Evolutionary conservation across 306 rosid genomes (phyloP).

Genomic region (Betula pendula): DNA sequence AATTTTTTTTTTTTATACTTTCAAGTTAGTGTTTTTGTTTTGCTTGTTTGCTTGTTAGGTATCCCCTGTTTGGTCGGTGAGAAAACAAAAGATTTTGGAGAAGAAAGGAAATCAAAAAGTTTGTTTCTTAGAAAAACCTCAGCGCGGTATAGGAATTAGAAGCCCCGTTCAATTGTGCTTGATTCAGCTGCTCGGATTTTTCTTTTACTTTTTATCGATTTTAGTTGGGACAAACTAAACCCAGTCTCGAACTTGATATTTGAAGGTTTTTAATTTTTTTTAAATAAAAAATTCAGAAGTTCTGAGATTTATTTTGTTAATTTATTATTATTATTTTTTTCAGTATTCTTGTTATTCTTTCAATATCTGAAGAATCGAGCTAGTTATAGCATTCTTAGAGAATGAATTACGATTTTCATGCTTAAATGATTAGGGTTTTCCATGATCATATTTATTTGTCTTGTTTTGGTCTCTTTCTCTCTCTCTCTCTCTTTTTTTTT

Average conservation of each 20-base stretch:
- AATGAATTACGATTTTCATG: not conserved
- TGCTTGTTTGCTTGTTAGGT: conserved; percentile 6
- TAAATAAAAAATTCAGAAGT: not conserved
- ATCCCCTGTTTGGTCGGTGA: conserved; percentile 1
- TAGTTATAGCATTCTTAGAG: not conserved
- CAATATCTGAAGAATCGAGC: not conserved
- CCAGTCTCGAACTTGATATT: not conserved
- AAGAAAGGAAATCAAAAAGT: not conserved
- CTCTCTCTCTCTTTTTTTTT: not conserved
- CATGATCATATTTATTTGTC: not conserved
- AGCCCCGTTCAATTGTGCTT: not conserved
- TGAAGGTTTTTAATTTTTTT: not conserved
- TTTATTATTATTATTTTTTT: no score
- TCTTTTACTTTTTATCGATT: not conserved
- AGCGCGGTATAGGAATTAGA: not conserved
- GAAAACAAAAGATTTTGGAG: not conserved
- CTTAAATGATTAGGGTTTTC: not conserved
- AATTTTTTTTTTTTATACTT: not conserved
- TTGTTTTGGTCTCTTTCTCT: not conserved
- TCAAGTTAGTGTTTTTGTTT: not conserved
- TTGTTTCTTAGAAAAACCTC: not conserved
- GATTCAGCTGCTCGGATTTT: not conserved
- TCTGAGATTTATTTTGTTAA: not conserved
- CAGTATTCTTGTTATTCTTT: not conserved
- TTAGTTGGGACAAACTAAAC: not conserved